Conservation (phyloP, 306 rosid species). For the Arachis hypogaea region DNA sequence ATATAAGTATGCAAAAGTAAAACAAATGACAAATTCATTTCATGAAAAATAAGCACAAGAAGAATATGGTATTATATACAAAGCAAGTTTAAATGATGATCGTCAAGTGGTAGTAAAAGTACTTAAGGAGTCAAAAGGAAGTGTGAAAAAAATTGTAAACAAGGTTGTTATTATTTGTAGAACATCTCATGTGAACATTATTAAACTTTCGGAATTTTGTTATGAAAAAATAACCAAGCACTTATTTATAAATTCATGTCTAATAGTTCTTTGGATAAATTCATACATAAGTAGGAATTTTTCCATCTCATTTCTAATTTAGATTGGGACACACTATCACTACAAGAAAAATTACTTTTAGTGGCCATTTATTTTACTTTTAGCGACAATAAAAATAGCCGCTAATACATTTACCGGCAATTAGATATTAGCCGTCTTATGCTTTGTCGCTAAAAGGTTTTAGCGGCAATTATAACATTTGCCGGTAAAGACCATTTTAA, state of each 20-base stretch:
- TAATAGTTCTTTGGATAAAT: constrained; percentile 51
- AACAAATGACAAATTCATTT: constrained; percentile 46
- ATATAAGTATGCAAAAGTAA: constrained; percentile 35
- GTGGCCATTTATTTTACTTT: too few species aligned
- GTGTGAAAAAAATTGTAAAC: constrained; percentile 51
- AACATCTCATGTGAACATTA: constrained; percentile 56
- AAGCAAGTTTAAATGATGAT: constrained; percentile 42
- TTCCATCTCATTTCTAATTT: constrained; percentile 13
- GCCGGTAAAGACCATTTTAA: too few species aligned
- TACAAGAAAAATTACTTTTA: too few species aligned
- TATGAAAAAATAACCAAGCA: constrained; percentile 44
- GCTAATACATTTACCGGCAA: too few species aligned
- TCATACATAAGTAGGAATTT: constrained; percentile 15
- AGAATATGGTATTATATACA: constrained; percentile 52
- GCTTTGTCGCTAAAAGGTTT: too few species aligned
- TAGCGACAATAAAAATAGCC: too few species aligned
- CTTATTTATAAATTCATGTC: constrained; percentile 50
- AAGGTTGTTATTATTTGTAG: constrained; percentile 52
- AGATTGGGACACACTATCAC: constrained; percentile 17
- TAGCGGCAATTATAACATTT: too few species aligned
- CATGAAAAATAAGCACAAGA: constrained; percentile 39
- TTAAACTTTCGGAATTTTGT: constrained; percentile 47
- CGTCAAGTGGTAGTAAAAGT: constrained; percentile 50
- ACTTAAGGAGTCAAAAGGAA: constrained; percentile 25
- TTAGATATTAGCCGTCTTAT: too few species aligned